These are phyloP conservation scores for Apocynum venetum DNA, from an alignment of 257 asterid genomes.

Conservation along the genomic window DNA sequence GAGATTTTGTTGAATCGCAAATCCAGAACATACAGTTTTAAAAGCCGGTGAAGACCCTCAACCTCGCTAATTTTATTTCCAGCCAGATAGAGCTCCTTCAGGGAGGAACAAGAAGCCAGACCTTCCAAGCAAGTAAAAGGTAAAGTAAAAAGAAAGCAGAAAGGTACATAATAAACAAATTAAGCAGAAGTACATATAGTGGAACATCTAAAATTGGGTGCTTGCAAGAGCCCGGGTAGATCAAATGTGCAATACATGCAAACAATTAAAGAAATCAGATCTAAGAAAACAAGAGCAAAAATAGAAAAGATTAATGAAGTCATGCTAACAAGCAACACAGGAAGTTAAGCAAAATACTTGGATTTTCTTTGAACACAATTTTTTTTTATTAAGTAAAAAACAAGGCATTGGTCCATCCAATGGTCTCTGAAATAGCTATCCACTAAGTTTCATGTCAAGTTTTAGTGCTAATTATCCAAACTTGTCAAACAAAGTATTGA, in stretches of 20 bases:
- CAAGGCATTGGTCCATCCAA: background rate
- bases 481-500: background rate
- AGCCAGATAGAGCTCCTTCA: constrained; percentile 85
- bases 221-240: background rate
- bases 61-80: constrained; percentile 98
- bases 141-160: background rate
- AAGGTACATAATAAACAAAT: background rate
- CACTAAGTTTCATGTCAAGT: background rate
- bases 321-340: background rate
- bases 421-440: too few species aligned
- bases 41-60: constrained; percentile 97
- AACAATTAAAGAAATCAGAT: background rate
- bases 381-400: background rate
- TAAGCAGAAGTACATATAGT: background rate
- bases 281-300: background rate
- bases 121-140: constrained; percentile 41
- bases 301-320: background rate
- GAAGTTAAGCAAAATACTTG: background rate
- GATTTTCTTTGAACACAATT: background rate
- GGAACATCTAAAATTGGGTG: background rate
- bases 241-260: background rate
- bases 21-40: constrained; percentile 75
- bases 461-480: background rate
- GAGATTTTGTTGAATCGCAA: constrained; percentile 93
- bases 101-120: constrained; percentile 82